Conservation (phyloP, 164 flowering plant species). For the Piper betle region DNA sequence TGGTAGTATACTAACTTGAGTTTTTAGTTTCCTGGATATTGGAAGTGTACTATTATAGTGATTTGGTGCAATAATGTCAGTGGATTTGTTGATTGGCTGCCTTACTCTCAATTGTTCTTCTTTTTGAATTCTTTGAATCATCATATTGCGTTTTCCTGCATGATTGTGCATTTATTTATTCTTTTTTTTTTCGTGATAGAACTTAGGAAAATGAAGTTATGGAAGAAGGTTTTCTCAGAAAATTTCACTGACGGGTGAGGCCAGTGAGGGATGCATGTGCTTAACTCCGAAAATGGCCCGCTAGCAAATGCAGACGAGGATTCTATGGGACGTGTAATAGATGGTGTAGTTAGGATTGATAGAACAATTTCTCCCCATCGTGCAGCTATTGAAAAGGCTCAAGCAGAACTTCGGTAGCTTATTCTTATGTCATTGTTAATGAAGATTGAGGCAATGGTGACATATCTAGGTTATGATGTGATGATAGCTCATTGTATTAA, state of each 20-base stretch:
- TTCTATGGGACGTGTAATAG: conserved; percentile 97
- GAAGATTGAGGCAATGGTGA: background rate
- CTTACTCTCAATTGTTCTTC: no score
- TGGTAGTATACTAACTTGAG: no score
- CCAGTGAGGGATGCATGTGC: conserved; percentile 68
- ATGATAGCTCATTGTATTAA: background rate
- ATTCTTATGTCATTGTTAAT: background rate
- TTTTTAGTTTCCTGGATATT: no score
- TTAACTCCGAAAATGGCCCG: conserved; percentile 41
- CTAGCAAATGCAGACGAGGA: conserved; percentile 89
- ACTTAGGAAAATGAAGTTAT: background rate
- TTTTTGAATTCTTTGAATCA: no score
- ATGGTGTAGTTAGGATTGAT: conserved; percentile 60
- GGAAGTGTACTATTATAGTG: no score
- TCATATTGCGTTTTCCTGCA: background rate
- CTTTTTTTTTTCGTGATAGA: no score
- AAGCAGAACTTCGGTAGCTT: conserved; percentile 73
- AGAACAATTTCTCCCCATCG: conserved; percentile 70
- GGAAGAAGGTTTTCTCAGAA: background rate
- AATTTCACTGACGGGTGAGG: conserved; percentile 3
- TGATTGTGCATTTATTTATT: no score
- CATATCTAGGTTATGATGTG: background rate
- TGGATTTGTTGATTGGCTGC: no score
- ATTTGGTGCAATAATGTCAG: no score
- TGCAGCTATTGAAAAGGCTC: conserved; percentile 85